Evolutionary conservation across 352 stramenopile genomes (phyloP), one percentile per base, ranked within the genome.

Genomic region (Ochromonadaceae sp.): DNA sequence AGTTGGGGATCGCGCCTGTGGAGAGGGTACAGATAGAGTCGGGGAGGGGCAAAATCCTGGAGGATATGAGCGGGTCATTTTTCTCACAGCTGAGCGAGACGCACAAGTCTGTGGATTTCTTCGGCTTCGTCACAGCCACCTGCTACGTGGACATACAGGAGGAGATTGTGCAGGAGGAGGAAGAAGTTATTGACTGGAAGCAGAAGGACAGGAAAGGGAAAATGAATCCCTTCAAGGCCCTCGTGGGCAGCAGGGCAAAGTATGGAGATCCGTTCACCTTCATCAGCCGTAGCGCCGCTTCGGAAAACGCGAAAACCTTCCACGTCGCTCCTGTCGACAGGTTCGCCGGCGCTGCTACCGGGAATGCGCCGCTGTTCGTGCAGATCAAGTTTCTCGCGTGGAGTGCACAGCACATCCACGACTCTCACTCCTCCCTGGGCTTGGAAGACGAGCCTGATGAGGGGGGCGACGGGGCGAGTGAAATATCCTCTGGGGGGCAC

Each of bases 1-100:
- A 26, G 28, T 50, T 50, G 14, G 25, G 14, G 10, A 22, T 63
- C 22, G 15, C 25, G 22, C 55, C 36, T 10, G 35, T 26, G 2
- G 52, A 2, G 7, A 26, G 55, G 5, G 28, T 63, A 40, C 40
- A 7, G 9, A 52, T 63, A 32, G 55, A 63, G 41, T 31, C 5
- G 36, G 55, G 55, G 3, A 63, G 52, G 28, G 55, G 55, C 25
- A 63, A 32, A 3, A 52, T 63, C 35, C 36, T 63, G 26, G 55
- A 63, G 40, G 38, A 63, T 15, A 31, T 36, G 40, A 34, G 36
- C 25, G 7, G 36, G 17, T 17, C 40, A 38, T 32, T 63, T 9
- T 28, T 36, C 14, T 10, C 5, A 12, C 15, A 17, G 17, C 26
- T 63, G 10, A 28, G 36, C 41, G 38, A 63, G 10, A n/a, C 7